Evolutionary conservation across 2,329 filamentous ascomycete genomes (phyloP).

Genomic region (Didymosphaeria variabile): DNA sequence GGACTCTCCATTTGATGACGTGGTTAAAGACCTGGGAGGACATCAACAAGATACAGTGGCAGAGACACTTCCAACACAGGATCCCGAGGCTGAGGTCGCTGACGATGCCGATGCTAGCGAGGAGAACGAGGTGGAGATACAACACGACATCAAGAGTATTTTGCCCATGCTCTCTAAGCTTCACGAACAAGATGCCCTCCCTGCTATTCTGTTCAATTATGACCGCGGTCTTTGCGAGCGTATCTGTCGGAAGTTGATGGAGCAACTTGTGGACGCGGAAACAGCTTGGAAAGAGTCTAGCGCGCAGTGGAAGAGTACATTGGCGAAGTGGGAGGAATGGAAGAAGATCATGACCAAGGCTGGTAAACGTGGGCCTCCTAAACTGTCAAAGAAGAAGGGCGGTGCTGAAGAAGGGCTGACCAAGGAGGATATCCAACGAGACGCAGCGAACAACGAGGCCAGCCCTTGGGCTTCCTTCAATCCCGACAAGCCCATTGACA

Average conservation of each 20-base stretch:
- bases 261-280: conserved; percentile 65
- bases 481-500: conserved; percentile 68
- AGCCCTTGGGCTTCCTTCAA: conserved; percentile 72
- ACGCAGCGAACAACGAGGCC: conserved; percentile 64
- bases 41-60: conserved; percentile 19
- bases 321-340: conserved; percentile 67
- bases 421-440: conserved; percentile 66
- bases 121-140: conserved; percentile 35
- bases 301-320: conserved; percentile 67
- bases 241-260: conserved; percentile 62
- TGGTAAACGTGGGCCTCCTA: conserved; percentile 39
- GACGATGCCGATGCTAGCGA: conserved; percentile 28
- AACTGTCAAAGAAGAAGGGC: conserved; percentile 53
- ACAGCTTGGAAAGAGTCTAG: conserved; percentile 64
- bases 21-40: conserved; percentile 57
- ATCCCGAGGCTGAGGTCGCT: conserved; percentile 12
- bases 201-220: conserved; percentile 81
- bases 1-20: conserved; percentile 61
- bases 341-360: conserved; percentile 58
- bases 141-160: conserved; percentile 54
- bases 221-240: conserved; percentile 72
- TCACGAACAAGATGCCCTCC: conserved; percentile 71
- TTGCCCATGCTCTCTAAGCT: conserved; percentile 68
- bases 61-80: conserved; percentile 5
- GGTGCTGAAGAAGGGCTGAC: conserved; percentile 60